Evolutionary conservation across 768 basidiomycete genomes (phyloP).

Genomic region (Lactarius sanguifluus): DNA sequence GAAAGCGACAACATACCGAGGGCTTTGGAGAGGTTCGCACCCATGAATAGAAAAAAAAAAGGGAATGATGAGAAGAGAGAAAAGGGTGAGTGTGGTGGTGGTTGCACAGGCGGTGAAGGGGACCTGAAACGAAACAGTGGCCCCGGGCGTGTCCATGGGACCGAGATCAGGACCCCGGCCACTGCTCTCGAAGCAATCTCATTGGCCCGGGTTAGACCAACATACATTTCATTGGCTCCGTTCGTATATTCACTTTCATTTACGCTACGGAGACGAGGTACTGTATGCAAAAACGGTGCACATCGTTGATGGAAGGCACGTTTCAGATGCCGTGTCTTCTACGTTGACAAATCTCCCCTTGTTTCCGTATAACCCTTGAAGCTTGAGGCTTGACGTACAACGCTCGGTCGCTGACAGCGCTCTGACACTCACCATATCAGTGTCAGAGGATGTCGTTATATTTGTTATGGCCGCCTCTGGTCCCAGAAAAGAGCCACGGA

Average conservation of each 20-base stretch:
- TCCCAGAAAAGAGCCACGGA: conserved; percentile 77
- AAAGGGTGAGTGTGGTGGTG: conserved; percentile 22
- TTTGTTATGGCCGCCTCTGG: conserved; percentile 86
- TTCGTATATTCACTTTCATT: conserved; percentile 52
- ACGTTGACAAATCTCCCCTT: conserved; percentile 36
- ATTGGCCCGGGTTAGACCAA: no score
- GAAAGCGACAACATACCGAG: conserved; percentile 49
- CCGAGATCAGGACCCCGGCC: conserved; percentile 8
- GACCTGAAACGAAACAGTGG: conserved; percentile 1
- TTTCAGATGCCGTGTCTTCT: conserved; percentile 36
- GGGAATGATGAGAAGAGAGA: conserved; percentile 53
- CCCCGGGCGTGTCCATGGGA: not conserved
- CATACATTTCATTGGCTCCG: not conserved
- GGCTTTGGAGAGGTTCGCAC: conserved; percentile 84
- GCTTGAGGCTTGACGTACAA: not conserved
- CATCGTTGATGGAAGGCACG: conserved; percentile 65
- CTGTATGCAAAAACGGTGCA: conserved; percentile 67
- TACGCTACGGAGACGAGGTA: conserved; percentile 92
- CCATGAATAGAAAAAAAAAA: conserved; percentile 52
- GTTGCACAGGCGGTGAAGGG: not conserved
- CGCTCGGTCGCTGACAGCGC: not conserved
- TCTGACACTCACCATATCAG: conserved; percentile 46
- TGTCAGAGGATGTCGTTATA: conserved; percentile 51
- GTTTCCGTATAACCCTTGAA: conserved; percentile 25
- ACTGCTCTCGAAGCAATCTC: not conserved